Evolutionary conservation across 768 basidiomycete species (phyloP), one percentile per base, ranked within the genome.

Genomic region (Auricularia heimuer): DNA sequence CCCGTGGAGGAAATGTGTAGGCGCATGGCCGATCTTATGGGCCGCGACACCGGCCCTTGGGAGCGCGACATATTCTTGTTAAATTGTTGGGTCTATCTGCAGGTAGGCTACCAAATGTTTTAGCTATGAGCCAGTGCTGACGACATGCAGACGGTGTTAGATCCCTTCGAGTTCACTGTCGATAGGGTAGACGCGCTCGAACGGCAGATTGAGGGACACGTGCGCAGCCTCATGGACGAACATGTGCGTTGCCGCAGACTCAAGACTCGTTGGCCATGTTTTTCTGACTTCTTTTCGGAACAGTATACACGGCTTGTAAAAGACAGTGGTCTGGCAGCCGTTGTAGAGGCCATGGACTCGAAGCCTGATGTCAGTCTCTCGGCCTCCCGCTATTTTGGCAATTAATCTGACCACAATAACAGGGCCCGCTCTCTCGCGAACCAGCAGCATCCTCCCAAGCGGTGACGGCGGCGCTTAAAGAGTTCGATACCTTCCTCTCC

Each of bases 401-500:
- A 24, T 29, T 12, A 35, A 71, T 87, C 85, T 42, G 8, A 14
- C 39, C 8, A 7, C 39, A 14, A 42, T 14, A 14, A 42, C 12
- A 42, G 39, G 84, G 83, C 65, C 92, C 91, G 0, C 82, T 98
- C 11, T 91, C 95, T 0, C 88, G 82, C 51, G 74, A 90, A 7
- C 87, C 90, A 1, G 76, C 82, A 0, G 85, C 89, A 2, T 82
- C 87, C 62, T 83, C 92, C 0, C 71, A 82, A 11, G 77, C 83
- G 11, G 80, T 98, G 47, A 82, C 87, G 61, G 68, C 74, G 6
- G 79, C 90, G 0, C 81, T 97, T 10, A 80, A 76, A 16, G 78
- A 78, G 54, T 97, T 98, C 76, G 89, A 94, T 0, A 72, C 79
- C 1, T 98, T 94, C 90, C 85, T 98, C 2, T 89, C 92, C 3